Conservation (phyloP, 164 flowering plant species). For the Dillenia suffruticosa region DNA sequence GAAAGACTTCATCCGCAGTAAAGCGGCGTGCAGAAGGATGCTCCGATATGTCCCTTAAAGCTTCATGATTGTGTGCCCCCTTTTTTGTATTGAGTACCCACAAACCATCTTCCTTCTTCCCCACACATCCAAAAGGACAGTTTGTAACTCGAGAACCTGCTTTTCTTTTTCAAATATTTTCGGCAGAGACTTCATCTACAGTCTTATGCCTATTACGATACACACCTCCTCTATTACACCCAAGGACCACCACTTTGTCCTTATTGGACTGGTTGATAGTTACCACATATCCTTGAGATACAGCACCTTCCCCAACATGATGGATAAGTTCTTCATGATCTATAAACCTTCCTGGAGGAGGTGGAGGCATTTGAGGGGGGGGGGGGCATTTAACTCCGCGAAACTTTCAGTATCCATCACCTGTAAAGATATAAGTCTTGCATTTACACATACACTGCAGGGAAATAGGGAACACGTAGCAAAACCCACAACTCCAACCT, state of each 20-base stretch:
- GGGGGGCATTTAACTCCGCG: constrained; percentile 14
- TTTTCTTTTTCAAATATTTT: constrained; percentile 25
- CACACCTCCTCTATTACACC: constrained; percentile 49
- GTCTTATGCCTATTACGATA: constrained; percentile 34
- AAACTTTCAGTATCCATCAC: not conserved
- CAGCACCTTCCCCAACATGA: constrained; percentile 35
- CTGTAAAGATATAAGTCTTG: too few relatives aligned
- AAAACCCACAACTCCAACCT: too few relatives aligned
- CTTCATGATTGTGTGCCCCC: constrained; percentile 48
- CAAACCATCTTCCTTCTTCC: constrained; percentile 41
- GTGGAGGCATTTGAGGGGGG: constrained; percentile 39
- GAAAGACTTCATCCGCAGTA: constrained; percentile 30
- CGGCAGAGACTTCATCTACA: constrained; percentile 13
- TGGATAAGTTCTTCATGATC: constrained; percentile 45
- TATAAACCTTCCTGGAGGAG: constrained; percentile 28
- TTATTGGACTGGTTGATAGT: constrained; percentile 41
- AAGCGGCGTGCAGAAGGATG: constrained; percentile 51
- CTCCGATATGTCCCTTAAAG: constrained; percentile 32
- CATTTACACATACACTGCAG: too few relatives aligned
- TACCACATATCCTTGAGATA: constrained; percentile 42
- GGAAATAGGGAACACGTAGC: too few relatives aligned
- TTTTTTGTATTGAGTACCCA: constrained; percentile 40
- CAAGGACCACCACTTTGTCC: constrained; percentile 38
- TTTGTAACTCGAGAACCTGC: constrained; percentile 44
- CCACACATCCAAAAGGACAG: constrained; percentile 45